Conservation (phyloP, 108 stramenopile species). For the Fragilariopsis cylindrus region DNA sequence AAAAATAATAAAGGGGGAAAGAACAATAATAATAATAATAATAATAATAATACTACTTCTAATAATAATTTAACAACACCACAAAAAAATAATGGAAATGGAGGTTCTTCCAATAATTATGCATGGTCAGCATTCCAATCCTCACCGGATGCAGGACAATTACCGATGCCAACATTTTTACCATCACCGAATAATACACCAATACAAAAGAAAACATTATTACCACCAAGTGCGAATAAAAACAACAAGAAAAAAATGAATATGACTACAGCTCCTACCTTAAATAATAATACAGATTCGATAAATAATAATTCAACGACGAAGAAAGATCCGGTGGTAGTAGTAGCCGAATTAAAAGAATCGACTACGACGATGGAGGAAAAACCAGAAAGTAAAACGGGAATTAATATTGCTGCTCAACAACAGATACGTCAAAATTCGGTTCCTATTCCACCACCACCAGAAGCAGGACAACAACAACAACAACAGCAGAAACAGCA, state of each 20-base stretch:
- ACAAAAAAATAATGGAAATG: slow-evolving; percentile 12
- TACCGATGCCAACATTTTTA: slow-evolving; percentile 65
- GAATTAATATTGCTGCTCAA: slow-evolving; percentile 43
- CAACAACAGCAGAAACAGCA: slow-evolving; percentile 1
- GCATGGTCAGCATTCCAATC: slow-evolving; percentile 88
- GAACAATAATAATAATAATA: background rate
- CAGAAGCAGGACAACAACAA: background rate
- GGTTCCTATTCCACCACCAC: background rate
- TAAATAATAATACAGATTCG: background rate
- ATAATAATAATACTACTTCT: slow-evolving; percentile 1
- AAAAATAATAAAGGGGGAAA: slow-evolving; percentile 27
- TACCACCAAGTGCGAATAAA: background rate
- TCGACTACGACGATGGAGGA: background rate
- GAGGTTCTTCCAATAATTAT: slow-evolving; percentile 38
- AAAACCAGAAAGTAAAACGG: slow-evolving; percentile 23
- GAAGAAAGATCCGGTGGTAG: background rate
- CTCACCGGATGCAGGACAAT: slow-evolving; percentile 72
- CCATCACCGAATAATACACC: slow-evolving; percentile 18
- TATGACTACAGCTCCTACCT: background rate
- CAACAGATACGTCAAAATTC: background rate
- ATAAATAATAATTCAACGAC: background rate
- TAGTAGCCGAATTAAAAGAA: background rate
- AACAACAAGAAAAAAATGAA: background rate
- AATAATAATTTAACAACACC: background rate
- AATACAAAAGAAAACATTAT: background rate